Evolutionary conservation across 1,139 yeast genomes (phyloP).

Genomic region (Suhomyces coccinellae): DNA sequence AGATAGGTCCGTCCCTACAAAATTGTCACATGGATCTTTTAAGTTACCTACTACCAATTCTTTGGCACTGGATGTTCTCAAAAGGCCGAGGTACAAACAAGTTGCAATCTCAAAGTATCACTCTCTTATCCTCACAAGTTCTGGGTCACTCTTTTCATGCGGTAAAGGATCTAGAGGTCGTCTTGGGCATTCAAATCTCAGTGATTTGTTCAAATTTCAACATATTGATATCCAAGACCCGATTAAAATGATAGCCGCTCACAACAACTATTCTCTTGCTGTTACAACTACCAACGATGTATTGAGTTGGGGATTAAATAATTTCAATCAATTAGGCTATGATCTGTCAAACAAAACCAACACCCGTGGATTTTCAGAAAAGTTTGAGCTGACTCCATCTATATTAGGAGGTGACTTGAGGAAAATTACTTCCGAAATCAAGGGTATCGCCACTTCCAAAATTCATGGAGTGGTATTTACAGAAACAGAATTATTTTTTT

Average conservation of each 20-base stretch:
- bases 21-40: slow-evolving; percentile 26
- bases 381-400: slow-evolving; percentile 49
- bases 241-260: slow-evolving; percentile 44
- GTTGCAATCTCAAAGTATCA: slow-evolving; percentile 66
- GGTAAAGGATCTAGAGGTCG: slow-evolving; percentile 77
- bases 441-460: slow-evolving; percentile 67
- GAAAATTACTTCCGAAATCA: slow-evolving; percentile 26
- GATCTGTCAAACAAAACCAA: slow-evolving; percentile 28
- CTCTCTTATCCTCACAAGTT: slow-evolving; percentile 57
- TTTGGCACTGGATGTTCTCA: slow-evolving; percentile 19
- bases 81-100: slow-evolving; percentile 44
- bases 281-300: slow-evolving; percentile 54
- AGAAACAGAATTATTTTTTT: slow-evolving; percentile 52
- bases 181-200: slow-evolving; percentile 53
- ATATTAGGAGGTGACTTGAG: slow-evolving; percentile 53
- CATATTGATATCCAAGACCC: slow-evolving; percentile 32
- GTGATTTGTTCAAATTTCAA: slow-evolving; percentile 40
- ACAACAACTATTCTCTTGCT: slow-evolving; percentile 66
- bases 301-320: slow-evolving; percentile 79
- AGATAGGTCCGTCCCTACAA: slow-evolving; percentile 46
- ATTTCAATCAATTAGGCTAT: slow-evolving; percentile 65
- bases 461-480: slow-evolving; percentile 70
- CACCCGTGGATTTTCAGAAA: slow-evolving; percentile 26
- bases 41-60: slow-evolving; percentile 3
- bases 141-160: slow-evolving; percentile 55